phyloP scores from a whole-genome alignment of 768 basidiomycete species.

The Inosperma sp. region DNA sequence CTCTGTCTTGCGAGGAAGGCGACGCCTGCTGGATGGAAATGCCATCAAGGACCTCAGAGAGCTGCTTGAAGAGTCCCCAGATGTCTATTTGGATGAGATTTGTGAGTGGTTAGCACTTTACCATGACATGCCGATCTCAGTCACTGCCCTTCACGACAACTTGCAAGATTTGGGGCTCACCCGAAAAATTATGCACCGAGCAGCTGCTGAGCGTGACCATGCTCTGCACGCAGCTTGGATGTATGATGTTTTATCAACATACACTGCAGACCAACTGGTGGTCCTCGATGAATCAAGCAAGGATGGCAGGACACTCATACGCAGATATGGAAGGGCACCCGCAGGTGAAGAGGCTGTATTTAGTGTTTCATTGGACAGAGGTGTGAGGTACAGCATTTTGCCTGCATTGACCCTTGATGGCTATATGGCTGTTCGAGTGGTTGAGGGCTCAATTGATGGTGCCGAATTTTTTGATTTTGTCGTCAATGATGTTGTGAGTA shows the following conservation, averaged over 20 bases:
- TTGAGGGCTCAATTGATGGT: conserved; percentile 25
- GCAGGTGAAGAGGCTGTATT: conserved; percentile 20
- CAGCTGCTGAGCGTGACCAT: conserved; percentile 23
- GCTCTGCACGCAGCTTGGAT: conserved; percentile 8
- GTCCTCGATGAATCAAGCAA: conserved; percentile 30
- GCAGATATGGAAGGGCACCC: conserved; percentile 23
- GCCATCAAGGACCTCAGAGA: conserved; percentile 19
- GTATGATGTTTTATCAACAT: conserved; percentile 5
- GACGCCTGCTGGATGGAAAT: conserved; percentile 16
- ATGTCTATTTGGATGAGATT: conserved; percentile 23
- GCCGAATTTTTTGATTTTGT: conserved; percentile 29
- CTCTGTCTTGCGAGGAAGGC: conserved; percentile 19
- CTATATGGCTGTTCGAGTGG: conserved; percentile 23
- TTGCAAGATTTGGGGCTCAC: conserved; percentile 66
- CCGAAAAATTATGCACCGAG: conserved; percentile 54
- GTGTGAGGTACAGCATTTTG: conserved; percentile 25
- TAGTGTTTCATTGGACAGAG: conserved; percentile 22
- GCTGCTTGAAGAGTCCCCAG: conserved; percentile 14
- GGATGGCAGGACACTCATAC: conserved; percentile 19
- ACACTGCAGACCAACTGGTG: conserved; percentile 20
- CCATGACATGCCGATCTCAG: conserved; percentile 21
- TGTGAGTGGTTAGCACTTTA: conserved; percentile 19
- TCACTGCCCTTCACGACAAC: conserved; percentile 45
- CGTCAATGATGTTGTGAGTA: conserved; percentile 25
- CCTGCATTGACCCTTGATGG: conserved; percentile 29